Base-by-base conservation (phyloP, 768 basidiomycete species). In the Lactarius vividus region DNA sequence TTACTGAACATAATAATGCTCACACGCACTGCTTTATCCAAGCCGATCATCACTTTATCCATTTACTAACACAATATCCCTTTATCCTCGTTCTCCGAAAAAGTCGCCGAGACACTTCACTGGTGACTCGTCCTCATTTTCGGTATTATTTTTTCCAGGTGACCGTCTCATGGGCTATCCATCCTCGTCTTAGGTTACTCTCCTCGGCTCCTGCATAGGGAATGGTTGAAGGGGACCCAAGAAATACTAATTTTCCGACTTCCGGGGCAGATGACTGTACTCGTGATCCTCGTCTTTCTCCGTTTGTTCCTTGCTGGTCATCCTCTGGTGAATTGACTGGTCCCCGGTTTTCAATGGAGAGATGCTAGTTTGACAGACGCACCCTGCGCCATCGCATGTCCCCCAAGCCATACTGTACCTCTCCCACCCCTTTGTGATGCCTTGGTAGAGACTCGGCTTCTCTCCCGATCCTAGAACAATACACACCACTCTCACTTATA, bases 181-280 rank as follows among this genome's bases (percentile, higher is more conserved):
- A 44, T 60, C 40, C 44, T 65, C 44, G 16, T 11, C 42, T 46
- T 55, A 23, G 42, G 26, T 46, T 29, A 15, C 46, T 37, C 33
- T 44, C n/a, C 40, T 65, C 33, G 54, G 16, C 28, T 61, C 57
- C 59, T 65, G 16, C 20, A 13, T 16, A 52, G 1, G 6, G 23
- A 4, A 9, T 13, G 2, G 13, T 52, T 52, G 49, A 52, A 52
- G 49, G 11, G 23, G 23, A 26, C 15, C 49, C 23, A 7, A 49
- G 13, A 26, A 49, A 26, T 11, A 13, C 7, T 6, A 26, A 26
- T 10, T 0, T 52, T 52, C 49, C 49, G 26, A 7, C 23, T 52
- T 52, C 49, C 49, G 49, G 15, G 64, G 46, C 53, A 44, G 59
- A 60, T 65, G 53, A 13, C 49, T 26, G n/a, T 52, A 52, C 49